Base-by-base conservation (phyloP, 1,139 yeast species). In the Hansenula anomala region DNA sequence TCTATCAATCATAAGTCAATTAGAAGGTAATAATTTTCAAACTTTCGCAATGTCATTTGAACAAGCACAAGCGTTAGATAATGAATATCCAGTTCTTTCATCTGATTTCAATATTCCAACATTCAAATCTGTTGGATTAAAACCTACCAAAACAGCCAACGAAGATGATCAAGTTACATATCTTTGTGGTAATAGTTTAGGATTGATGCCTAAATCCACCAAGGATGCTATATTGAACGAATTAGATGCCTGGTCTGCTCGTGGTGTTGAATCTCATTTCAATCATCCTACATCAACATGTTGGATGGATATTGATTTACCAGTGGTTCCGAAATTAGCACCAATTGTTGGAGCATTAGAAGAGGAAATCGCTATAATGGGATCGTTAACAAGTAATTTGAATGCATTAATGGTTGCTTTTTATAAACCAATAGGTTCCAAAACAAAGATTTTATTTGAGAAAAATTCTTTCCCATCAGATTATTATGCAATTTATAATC, bases 381-480 rank as follows among this genome's bases (percentile, higher is more conserved):
- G 94, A 13, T 78, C 95, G 0, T 68, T 90, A 36, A 90, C 97
- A 4, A 73, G 79, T 48, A 87, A 90, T 59, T 67, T 90, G 54
- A 92, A 90, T 55, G 71, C 90, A 0, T 64, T 89, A 53, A 61
- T 90, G 47, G 63, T 80, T 9, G 73, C 87, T 20, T 90, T 90
- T 56, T 90, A 88, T 61, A 72, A 69, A 47, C 97, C 97, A 0
- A 18, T 20, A 6, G 75, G 73, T 1, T 58, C 52, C 6, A 71
- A 80, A 46, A 72, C 75, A 45, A 88, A 88, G 64, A 85, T 90
- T 37, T 57, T 90, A 45, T 85, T 85, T 58, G 97, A 90, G 55
- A 80, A 80, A 50, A 82, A 81, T 42, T 94, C 97, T 0, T 90
- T 90, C 56, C 97, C 97, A 2, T 84, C 95, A 0, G 97, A 90